Percentiles rank a stretch among this genome's conserved stretches.
Evolutionary conservation across 2,329 filamentous ascomycete species (phyloP).

Genomic region (Pseudogymnoascus sp.): DNA sequence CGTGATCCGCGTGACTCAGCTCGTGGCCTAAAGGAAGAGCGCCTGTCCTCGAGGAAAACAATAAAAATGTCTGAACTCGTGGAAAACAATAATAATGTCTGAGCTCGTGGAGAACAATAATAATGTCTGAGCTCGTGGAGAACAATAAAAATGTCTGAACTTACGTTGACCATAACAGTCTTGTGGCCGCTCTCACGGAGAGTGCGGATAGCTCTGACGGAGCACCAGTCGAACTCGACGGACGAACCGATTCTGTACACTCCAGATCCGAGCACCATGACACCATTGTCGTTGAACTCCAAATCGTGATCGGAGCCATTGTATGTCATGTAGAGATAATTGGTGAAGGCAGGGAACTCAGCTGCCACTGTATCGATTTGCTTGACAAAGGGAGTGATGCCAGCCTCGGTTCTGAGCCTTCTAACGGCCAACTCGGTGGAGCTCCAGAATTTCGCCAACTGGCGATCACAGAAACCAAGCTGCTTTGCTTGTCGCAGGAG

Average conservation of each 20-base stretch:
- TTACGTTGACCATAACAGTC: conserved; percentile 81
- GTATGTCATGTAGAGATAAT: conserved; percentile 95
- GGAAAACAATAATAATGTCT: conserved; percentile 14
- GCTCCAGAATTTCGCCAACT: conserved; percentile 87
- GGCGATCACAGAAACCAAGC: conserved; percentile 87
- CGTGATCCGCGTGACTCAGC: not conserved
- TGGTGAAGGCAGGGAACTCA: conserved; percentile 88
- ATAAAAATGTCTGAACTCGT: no score
- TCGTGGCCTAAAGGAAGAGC: no score
- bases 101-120: conserved; percentile 14
- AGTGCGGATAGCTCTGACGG: conserved; percentile 85
- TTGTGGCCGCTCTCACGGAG: conserved; percentile 77
- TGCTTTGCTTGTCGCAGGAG: conserved; percentile 80
- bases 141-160: conserved; percentile 13
- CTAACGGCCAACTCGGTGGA: conserved; percentile 90
- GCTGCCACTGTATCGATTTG: conserved; percentile 98
- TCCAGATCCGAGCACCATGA: conserved; percentile 94
- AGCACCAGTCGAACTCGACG: conserved; percentile 99
- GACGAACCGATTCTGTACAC: conserved; percentile 96
- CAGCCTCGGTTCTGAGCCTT: conserved; percentile 71
- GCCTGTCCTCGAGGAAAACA: no score
- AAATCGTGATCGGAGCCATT: conserved; percentile 84
- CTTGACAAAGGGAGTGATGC: conserved; percentile 84
- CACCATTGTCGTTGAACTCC: conserved; percentile 74
- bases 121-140: not conserved